A percentile compares a stretch with the other conserved stretches of the same genome.
phyloP scores from a whole-genome alignment of 2,329 filamentous ascomycete species.

The Sarocladium oryzae region DNA sequence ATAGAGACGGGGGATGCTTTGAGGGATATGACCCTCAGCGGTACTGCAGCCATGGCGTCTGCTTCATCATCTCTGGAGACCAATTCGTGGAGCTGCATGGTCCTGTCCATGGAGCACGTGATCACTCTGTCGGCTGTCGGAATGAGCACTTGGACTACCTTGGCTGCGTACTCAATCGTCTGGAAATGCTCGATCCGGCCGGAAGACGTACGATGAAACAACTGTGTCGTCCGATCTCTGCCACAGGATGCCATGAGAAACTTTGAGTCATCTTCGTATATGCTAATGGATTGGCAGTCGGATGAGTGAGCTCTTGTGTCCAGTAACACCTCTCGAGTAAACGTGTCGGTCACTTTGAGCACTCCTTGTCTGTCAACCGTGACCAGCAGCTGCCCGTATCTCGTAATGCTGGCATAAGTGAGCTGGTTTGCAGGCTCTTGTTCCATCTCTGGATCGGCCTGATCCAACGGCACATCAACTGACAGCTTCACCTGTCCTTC shows the following conservation, averaged over 20 bases:
- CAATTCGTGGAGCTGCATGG: conserved; percentile 74
- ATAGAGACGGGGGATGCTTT: conserved; percentile 87
- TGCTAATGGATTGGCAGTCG: conserved; percentile 75
- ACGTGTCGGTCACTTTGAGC: conserved; percentile 60
- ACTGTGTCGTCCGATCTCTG: conserved; percentile 83
- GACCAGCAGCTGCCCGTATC: conserved; percentile 61
- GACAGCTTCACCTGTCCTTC: conserved; percentile 62
- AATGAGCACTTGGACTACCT: conserved; percentile 67
- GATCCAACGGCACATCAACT: conserved; percentile 64
- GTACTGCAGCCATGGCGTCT: conserved; percentile 67
- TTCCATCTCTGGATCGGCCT: conserved; percentile 42
- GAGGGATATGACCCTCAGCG: conserved; percentile 69
- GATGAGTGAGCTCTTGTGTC: conserved; percentile 80
- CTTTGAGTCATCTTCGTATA: conserved; percentile 55
- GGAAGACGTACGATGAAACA: conserved; percentile 60
- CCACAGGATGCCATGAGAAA: conserved; percentile 75
- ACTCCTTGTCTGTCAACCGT: conserved; percentile 84
- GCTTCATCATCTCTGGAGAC: conserved; percentile 60
- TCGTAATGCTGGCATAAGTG: conserved; percentile 52
- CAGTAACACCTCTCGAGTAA: conserved; percentile 54
- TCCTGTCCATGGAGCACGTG: conserved; percentile 84
- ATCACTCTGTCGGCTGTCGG: conserved; percentile 71
- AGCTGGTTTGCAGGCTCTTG: conserved; percentile 52
- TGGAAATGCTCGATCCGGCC: conserved; percentile 72
- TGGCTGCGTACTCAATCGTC: conserved; percentile 87